Evolutionary conservation across 257 asterid species (phyloP).

Genomic region (Solanum chaucha): DNA sequence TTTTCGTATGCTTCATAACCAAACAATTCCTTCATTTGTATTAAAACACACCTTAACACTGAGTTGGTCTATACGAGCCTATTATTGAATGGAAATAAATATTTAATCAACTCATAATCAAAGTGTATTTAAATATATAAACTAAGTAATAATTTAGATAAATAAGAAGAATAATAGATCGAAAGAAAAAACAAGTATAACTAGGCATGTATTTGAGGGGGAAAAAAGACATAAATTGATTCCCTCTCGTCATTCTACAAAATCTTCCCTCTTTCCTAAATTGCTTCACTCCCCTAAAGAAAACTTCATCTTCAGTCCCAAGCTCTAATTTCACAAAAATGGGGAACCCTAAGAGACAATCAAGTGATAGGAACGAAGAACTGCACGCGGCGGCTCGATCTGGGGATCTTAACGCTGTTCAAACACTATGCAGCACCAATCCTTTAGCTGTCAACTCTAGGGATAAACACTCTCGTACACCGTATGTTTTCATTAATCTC

Average conservation of each 20-base stretch:
- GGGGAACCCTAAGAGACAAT: slow-evolving; percentile 24
- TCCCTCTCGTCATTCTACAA: background rate
- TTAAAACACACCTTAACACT: background rate
- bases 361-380: slow-evolving; percentile 20
- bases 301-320: background rate
- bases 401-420: slow-evolving; percentile 71
- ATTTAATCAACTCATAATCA: background rate
- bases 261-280: background rate
- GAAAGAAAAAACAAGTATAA: too few species aligned
- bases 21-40: background rate
- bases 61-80: fast-evolving
- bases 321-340: slow-evolving; percentile 3
- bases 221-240: background rate
- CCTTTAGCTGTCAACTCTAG: slow-evolving; percentile 79
- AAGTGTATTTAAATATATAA: background rate
- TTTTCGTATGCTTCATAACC: background rate
- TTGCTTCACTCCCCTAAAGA: background rate
- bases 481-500: slow-evolving; percentile 42
- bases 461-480: slow-evolving; percentile 91
- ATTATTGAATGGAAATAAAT: fast-evolving
- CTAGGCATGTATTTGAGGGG: background rate
- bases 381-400: slow-evolving; percentile 79
- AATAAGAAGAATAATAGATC: too few species aligned
- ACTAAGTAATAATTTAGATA: background rate
- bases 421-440: slow-evolving; percentile 51